Conservation (phyloP, 177 flowering plant species). For the Tripterygium wilfordii region DNA sequence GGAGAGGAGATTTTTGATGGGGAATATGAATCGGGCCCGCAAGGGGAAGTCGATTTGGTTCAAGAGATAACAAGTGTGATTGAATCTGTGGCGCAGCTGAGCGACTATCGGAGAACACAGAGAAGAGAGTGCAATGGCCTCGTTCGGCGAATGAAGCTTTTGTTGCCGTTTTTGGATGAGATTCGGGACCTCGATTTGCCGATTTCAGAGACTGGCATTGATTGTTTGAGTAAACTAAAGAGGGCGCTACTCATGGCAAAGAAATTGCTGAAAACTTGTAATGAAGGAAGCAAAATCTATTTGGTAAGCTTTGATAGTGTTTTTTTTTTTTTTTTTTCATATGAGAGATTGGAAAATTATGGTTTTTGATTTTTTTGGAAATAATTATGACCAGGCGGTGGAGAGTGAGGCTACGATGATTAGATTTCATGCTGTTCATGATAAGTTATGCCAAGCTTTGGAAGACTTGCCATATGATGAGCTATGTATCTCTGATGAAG, state of each 20-base stretch:
- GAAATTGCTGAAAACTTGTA: constrained; percentile 49
- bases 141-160: constrained; percentile 51
- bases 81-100: constrained; percentile 34
- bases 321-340: background rate
- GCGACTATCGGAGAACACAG: constrained; percentile 42
- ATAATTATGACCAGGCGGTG: constrained; percentile 31
- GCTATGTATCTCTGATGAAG: constrained; percentile 62
- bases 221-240: constrained; percentile 36
- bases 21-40: constrained; percentile 2
- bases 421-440: constrained; percentile 46
- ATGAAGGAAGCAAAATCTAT: constrained; percentile 64
- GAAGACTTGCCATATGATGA: constrained; percentile 49
- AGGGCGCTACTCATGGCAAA: constrained; percentile 36
- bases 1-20: constrained; percentile 5
- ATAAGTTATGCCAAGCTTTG: constrained; percentile 42
- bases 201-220: constrained; percentile 16
- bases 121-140: constrained; percentile 47
- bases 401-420: constrained; percentile 50
- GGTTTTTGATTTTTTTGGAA: background rate
- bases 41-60: constrained; percentile 17
- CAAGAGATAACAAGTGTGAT: constrained; percentile 31
- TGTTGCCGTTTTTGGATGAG: constrained; percentile 61
- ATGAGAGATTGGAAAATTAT: background rate
- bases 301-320: constrained; percentile 27
- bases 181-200: constrained; percentile 31